Evolutionary conservation across 176 grass and related monocot species (phyloP), one percentile per base, ranked within the genome.

Genomic region (Hordeum marinum): DNA sequence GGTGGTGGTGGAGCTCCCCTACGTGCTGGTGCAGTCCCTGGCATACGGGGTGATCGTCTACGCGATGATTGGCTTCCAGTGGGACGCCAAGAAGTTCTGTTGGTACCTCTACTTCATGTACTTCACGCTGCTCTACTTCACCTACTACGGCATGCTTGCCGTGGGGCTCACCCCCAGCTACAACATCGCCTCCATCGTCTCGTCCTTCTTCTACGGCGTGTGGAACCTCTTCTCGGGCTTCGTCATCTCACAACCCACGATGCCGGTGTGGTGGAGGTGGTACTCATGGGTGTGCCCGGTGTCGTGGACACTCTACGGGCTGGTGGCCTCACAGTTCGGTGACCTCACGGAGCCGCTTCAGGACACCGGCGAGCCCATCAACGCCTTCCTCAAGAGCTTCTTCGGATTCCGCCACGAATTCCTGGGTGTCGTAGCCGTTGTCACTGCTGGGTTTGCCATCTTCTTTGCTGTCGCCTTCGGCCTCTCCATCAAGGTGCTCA

Each of bases 91-190:
- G 35, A 91, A 91, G 46, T 88, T 91, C 89, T 88, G 79, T 20
- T 91, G 89, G 89, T 91, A 91, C 85, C 57, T 91, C 43, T 91
- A 88, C 80, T 91, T 88, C 81, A 92, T 92, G 90, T 92, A 86
- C 86, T 92, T 92, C 86, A 92, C 90, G 20, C 76, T 92, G 26
- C 86, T 92, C 6, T 92, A 89, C 82, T 92, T 92, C 86, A 92
- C 90, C 63, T 89, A 75, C 68, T 92, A 88, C 45, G 90, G 90
- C 62, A 92, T 92, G 90, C 65, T 92, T 41, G 10, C 82, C 14
- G 90, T 92, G 31, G 90, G 86, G 26, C 65, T 92, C 50, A 92
- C 90, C 14, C 90, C 86, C 3, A 85, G 75, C 58, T 85, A 88
- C 90, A 85, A 86, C 78, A 92, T 92, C 13, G 90, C 86, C 18